Evolutionary conservation across 2,329 filamentous ascomycete genomes (phyloP), one percentile per base, ranked within the genome.

Genomic region (Ophiostoma populinum): DNA sequence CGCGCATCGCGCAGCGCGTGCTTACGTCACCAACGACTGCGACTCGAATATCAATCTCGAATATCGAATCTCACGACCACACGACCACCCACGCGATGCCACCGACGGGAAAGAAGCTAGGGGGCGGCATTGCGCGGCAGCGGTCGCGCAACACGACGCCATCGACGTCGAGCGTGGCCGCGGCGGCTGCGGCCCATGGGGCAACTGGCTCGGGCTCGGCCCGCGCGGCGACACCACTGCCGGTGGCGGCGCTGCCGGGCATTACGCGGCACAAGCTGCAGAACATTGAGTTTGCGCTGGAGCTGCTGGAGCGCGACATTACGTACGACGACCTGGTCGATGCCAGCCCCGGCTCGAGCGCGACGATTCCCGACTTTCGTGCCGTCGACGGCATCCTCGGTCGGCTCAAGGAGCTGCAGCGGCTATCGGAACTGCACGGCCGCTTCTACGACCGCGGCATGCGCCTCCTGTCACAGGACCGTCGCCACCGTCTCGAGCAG

Each of bases 121-220:
- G 62, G 32, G 64, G 64, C 45, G 66, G 67, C 46, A 66, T 73
- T 41, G 56, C 61, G 34, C 72, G 74, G 45, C 78, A 75, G 46
- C 65, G 71, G 42, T 85, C 78, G 51, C 75, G 80, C 49, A 86
- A 85, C 54, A 81, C 78, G 24, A 87, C 80, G 12, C 81, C 80
- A 3, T 41, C 33, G 11, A 80, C 40, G 24, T 34, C 31, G 2
- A 41, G 40, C 32, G 37, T 36, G 4, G 37, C 37, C 10, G 38
- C 40, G 7, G 27, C 36, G 11, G 35, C 32, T 17, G 32, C 22
- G 15, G n/a, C 29, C 22, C 13, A 36, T 10, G 30, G n/a, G n/a
- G n/a, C n/a, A n/a, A n/a, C n/a, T n/a, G n/a, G n/a, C n/a, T n/a
- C n/a, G n/a, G n/a, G 19, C 30, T 21, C 30, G 9, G 30, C 30